A percentile compares a stretch with the other conserved stretches of the same genome.
phyloP scores from a whole-genome alignment of 108 stramenopile genomes.

The Skeletonema menzelii region DNA sequence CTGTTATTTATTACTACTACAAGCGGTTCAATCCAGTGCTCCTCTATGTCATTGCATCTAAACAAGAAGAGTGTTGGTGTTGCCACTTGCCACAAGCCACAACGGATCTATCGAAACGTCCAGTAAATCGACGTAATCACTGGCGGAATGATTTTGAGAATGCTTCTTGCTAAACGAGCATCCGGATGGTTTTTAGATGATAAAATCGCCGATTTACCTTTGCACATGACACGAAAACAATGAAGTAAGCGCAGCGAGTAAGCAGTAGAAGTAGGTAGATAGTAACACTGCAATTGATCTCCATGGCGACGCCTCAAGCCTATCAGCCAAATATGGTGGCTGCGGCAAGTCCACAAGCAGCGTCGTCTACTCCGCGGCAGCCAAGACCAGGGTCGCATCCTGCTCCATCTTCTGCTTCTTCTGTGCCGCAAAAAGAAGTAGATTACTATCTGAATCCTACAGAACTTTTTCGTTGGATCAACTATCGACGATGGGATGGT shows the following conservation, averaged over 20 bases:
- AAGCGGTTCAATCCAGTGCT: not conserved
- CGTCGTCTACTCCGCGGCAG: not conserved
- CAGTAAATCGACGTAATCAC: no score
- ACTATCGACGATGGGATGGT: slow-evolving; percentile 67
- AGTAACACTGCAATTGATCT: no score
- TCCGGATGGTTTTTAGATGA: no score
- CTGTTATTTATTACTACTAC: not conserved
- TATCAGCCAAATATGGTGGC: not conserved
- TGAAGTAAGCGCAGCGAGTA: no score
- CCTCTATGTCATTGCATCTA: not conserved
- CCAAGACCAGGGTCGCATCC: not conserved
- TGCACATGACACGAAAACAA: no score
- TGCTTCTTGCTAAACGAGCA: no score
- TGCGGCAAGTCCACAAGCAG: not conserved
- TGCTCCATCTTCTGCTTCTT: not conserved
- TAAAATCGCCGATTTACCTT: no score
- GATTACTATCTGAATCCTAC: slow-evolving; percentile 64
- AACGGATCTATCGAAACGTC: no score
- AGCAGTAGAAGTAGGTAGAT: no score
- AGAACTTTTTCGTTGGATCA: slow-evolving; percentile 66
- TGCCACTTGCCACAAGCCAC: no score
- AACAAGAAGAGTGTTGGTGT: no score
- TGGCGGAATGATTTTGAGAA: no score
- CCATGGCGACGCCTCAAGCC: not conserved
- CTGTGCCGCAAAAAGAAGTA: slow-evolving; percentile 41